Base-by-base conservation (phyloP, 306 rosid species). In the Sicyos edulis region DNA sequence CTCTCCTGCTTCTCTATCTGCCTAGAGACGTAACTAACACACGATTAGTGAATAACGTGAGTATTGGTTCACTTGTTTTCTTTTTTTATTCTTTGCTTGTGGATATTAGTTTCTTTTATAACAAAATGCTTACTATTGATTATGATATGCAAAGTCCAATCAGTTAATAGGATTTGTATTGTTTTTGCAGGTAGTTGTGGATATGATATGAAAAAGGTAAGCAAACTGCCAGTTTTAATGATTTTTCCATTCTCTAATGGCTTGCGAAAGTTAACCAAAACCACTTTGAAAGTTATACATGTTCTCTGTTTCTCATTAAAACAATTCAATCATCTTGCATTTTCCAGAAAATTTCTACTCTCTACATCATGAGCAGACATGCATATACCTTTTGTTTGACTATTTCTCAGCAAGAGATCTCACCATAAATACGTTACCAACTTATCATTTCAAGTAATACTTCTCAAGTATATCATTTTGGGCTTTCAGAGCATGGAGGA, bases 181-280 rank as follows among this genome's bases (percentile, higher is more conserved):
- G 29, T 74, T 75, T 55, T 17, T 86, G 96, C 96, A 92, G 98
- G 83, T 60, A 75, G 73, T 70, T 90, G 88, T 17, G 90, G 96
- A 66, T 84, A 87, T 68, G 89, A 92, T 79, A 85, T 92, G 92
- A 80, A 81, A 67, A 86, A 92, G 96, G 96, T 90, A 90, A 32
- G 61, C 47, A 68, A 54, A 54, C 29, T 51, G 32, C 54, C 56
- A 54, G 42, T 34, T 79, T 75, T 74, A 22, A 21, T 66, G 37
- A 37, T 34, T 66, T 66, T 66, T 66, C 20, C 34, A 20, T 19
- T 22, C 19, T 45, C 55, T 45, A 34, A 44, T 66, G 72, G 22
- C 21, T 45, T 66, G 45, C 19, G 9, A 66, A 17, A 66, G n/a
- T n/a, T n/a, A n/a, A 45, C 17, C 6, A 14, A 10, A 26, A 60